Evolutionary conservation across 2,329 filamentous ascomycete species (phyloP), one percentile per base, ranked within the genome.

Genomic region (Colletotrichum sp.): DNA sequence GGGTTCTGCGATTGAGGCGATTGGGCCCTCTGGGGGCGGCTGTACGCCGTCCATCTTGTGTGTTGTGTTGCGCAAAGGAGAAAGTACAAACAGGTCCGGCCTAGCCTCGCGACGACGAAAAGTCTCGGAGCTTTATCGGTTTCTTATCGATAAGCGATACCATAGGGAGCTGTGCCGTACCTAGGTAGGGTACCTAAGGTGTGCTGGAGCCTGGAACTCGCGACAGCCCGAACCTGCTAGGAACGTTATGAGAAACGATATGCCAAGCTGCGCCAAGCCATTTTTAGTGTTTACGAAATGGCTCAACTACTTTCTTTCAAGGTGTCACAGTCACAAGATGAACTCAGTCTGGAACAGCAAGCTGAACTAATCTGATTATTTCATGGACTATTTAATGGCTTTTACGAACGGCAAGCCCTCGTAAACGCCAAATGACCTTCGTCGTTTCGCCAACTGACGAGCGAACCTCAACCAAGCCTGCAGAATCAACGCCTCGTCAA

Each of bases 1-100:
- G 28, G 92, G 93, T 79, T 89, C 87, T 68, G 89, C 87, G 77
- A 93, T 91, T 77, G 89, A 88, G 66, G 83, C 81, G 80, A 92
- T 88, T 13, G 83, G 84, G 32, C 78, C 74, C 71, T 83, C 80
- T 36, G 74, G 77, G n/a, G 78, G 69, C 32, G 71, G 64, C 72
- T 77, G 72, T 73, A 61, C 65, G 72, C 75, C 77, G 34, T 78
- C 77, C 77, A 78, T 78, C 36, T 63, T 77, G 60, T 61, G 67
- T 52, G 55, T 71, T 39, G 64, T 68, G 61, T 77, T 76, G 74
- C 76, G 69, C 66, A 70, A 68, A 74, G 61, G 71, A 67, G 68
- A 66, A 68, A 69, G 68, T 57, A 74, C 48, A 52, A 60, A 57
- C 44, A 60, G 74, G 36, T 66, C 32, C 59, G 27, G 60, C 36